Base-by-base conservation (phyloP, 805 yeast species). In the Hanseniaspora pseudoguilliermondii region DNA sequence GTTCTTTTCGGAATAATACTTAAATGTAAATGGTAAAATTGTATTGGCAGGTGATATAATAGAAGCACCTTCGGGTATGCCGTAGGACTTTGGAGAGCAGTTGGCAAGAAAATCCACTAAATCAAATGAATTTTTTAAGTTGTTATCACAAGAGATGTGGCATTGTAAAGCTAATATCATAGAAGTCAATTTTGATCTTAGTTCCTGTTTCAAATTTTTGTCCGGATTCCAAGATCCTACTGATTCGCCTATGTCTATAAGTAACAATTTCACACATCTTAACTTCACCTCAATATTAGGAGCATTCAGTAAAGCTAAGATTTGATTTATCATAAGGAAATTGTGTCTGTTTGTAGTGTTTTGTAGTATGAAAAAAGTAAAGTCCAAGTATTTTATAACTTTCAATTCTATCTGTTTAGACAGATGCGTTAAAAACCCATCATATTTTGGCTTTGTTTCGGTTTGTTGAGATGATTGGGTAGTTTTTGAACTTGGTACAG, bases 331-430 rank as follows among this genome's bases (percentile, higher is more conserved):
- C 21, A 88, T 81, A n/a, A 81, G 72, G 65, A 86, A 89, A 25
- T 86, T 73, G 51, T 77, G 76, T 59, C 86, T 75, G 62, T 83
- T 82, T 32, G 81, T 73, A 54, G 93, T 83, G 61, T 84, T 80
- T 42, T 83, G 85, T 47, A 90, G 69, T 35, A 90, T 69, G 51
- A 79, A 67, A 36, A 76, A 73, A 0, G 91, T 76, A 63, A 86
- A 87, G 7, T 75, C 71, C 49, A 86, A 69, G 46, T 87, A 72
- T 1, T 83, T 70, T 0, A 75, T 66, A 27, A 82, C 65, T 3
- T 79, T 58, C 1, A 57, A 62, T 40, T 74, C 78, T 59, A 86
- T 93, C 0, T 66, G 66, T 0, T 58, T 54, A 0, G 69, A 63
- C 57, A 86, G 72, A 16, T 71, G 71, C 29, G 68, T 69, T 20